Percentiles rank a stretch among this genome's conserved stretches.
phyloP scores from a whole-genome alignment of 176 grass and related monocot genomes.

The Oryza nivara region DNA sequence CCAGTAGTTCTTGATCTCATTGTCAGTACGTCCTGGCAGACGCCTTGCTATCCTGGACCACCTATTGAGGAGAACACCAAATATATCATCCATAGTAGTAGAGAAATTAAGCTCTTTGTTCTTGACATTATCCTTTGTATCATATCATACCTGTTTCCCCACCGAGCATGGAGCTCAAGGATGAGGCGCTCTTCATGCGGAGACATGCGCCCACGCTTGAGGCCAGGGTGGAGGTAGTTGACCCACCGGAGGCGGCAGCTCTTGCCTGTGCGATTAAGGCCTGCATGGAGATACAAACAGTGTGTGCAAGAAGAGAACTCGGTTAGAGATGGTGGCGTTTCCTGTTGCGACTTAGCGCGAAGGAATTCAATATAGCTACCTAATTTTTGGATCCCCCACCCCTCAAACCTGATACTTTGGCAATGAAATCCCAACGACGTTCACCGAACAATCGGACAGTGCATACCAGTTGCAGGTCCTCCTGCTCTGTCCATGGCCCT shows the following conservation, averaged over 20 bases:
- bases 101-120: background rate
- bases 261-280: conserved; percentile 86
- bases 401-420: conserved; percentile 99
- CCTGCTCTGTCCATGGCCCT: conserved; percentile 88
- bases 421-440: conserved; percentile 99
- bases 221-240: conserved; percentile 91
- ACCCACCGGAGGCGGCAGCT: conserved; percentile 90
- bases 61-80: conserved; percentile 45
- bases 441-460: conserved; percentile 95
- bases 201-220: conserved; percentile 88
- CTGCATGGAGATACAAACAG: conserved; percentile 43
- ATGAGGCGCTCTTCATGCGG: conserved; percentile 84
- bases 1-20: conserved; percentile 99
- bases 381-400: conserved; percentile 81
- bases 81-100: conserved; percentile 11
- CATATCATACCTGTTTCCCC: conserved; percentile 83
- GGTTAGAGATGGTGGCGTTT: conserved; percentile 41
- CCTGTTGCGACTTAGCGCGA: conserved; percentile 52
- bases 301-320: conserved; percentile 38
- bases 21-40: conserved; percentile 84
- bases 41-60: conserved; percentile 84
- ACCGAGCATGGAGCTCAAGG: conserved; percentile 85
- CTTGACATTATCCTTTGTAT: conserved; percentile 22
- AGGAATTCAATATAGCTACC: conserved; percentile 42
- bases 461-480: conserved; percentile 99